Evolutionary conservation across 2,329 filamentous ascomycete species (phyloP).

Genomic region (Pezizomycotina sp.): DNA sequence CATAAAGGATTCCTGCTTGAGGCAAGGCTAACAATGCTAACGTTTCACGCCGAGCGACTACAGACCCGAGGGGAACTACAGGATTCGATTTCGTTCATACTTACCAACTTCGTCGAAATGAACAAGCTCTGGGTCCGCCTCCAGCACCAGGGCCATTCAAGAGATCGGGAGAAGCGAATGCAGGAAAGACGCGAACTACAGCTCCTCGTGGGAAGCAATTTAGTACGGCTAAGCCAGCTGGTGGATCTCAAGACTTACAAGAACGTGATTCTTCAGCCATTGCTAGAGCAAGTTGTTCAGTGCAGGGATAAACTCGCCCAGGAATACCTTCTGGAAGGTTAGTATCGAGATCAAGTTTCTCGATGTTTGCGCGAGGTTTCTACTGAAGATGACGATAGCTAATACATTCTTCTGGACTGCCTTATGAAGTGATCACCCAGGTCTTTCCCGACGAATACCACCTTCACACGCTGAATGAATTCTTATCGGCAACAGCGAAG

Average conservation of each 20-base stretch:
- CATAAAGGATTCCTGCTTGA: too few relatives aligned
- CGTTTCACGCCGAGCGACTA: background rate
- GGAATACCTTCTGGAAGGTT: constrained; percentile 80
- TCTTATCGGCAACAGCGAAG: constrained; percentile 79
- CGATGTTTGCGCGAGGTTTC: too few relatives aligned
- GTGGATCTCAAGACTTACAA: constrained; percentile 94
- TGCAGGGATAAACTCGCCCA: constrained; percentile 93
- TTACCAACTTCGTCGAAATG: constrained; percentile 99
- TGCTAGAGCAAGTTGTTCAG: constrained; percentile 93
- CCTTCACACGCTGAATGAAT: constrained; percentile 86
- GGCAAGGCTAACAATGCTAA: too few relatives aligned
- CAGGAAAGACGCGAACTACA: constrained; percentile 92
- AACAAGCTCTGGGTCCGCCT: constrained; percentile 98
- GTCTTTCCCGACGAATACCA: constrained; percentile 98
- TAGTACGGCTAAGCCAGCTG: constrained; percentile 84
- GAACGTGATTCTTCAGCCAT: constrained; percentile 66
- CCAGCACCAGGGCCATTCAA: constrained; percentile 92
- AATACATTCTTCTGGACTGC: constrained; percentile 3
- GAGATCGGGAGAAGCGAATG: constrained; percentile 81
- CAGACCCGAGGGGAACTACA: constrained; percentile 77
- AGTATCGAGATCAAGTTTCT: constrained; percentile 5
- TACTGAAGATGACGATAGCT: too few relatives aligned
- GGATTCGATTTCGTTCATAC: constrained; percentile 96
- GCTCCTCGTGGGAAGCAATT: constrained; percentile 86
- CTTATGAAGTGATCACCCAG: constrained; percentile 68